Base-by-base conservation (phyloP, 306 rosid genomes). In the Purshia tridentata region DNA sequence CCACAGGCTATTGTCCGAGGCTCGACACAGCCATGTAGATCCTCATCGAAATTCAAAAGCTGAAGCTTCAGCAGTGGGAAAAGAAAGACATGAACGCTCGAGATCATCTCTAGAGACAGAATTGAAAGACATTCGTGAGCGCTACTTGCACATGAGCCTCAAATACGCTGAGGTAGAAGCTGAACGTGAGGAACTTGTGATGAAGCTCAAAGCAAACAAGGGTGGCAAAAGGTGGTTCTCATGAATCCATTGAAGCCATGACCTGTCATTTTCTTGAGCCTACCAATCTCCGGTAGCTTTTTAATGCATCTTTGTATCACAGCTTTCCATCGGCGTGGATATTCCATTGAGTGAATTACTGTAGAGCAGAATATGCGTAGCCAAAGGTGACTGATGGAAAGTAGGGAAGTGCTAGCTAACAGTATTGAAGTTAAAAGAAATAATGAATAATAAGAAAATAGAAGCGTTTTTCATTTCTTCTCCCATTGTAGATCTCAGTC, bases 131-230 rank as follows among this genome's bases (percentile, higher is more conserved):
- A 81, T 94, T 80, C 89, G 81, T 16, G 97, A 94, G 74, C 95
- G 96, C 29, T 94, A 91, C 84, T 77, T 80, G 72, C 81, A 82
- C 85, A 89, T 94, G 90, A 94, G 99, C 89, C 96, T 94, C 46
- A 87, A 88, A 84, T 94, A 89, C 50, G 99, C 97, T 0, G 96
- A 94, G 81, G 99, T 84, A 20, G 99, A 91, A 86, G 78, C 92
- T 73, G 81, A 88, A 85, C 96, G 97, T 9, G 99, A 91, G 79
- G 93, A 94, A 50, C 97, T 91, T 72, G 99, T 94, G 61, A 91
- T 94, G 97, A 85, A 83, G 83, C 91, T 94, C 58, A 94, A 54
- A 81, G 65, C 66, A 76, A 59, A 85, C 71, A 87, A 80, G 72
- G 80, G 65, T 39, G 82, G 77, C 72, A 93, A 83, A 77, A 82